Conservation (phyloP, 129 eudicot genomes). For the Centella asiatica region DNA sequence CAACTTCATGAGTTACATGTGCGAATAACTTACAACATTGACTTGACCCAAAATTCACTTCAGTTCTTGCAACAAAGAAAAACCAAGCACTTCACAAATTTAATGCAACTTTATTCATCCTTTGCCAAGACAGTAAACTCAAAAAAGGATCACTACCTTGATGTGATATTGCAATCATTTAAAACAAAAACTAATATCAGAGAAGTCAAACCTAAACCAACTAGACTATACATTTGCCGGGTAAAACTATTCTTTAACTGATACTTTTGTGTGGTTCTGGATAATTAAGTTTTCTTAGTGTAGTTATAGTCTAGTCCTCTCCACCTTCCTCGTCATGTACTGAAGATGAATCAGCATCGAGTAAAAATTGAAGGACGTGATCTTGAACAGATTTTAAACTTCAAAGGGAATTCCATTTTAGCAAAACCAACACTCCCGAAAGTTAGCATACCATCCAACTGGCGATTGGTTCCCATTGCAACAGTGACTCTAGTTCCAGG, state of each 20-base stretch:
- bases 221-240: neutral
- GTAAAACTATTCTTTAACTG: neutral
- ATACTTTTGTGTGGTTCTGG: no score
- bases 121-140: neutral
- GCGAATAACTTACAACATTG: neutral
- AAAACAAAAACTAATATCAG: neutral
- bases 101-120: neutral
- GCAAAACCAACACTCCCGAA: neutral
- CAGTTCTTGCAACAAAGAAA: neutral
- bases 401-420: neutral
- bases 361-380: neutral
- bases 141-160: neutral
- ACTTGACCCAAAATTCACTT: neutral
- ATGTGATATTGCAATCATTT: no score
- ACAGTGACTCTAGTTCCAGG: conserved; percentile 92
- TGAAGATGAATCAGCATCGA: neutral
- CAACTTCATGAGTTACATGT: conserved; percentile 3
- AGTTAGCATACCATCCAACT: conserved; percentile 42
- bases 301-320: no score
- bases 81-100: neutral
- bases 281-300: no score
- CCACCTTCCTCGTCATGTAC: conserved; percentile 1
- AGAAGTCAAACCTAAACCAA: conserved; percentile 1
- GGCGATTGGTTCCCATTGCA: conserved; percentile 78
- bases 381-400: neutral